Evolutionary conservation across 176 grass and related monocot genomes (phyloP), one percentile per base, ranked within the genome.

Genomic region (Cymbopogon citratus): DNA sequence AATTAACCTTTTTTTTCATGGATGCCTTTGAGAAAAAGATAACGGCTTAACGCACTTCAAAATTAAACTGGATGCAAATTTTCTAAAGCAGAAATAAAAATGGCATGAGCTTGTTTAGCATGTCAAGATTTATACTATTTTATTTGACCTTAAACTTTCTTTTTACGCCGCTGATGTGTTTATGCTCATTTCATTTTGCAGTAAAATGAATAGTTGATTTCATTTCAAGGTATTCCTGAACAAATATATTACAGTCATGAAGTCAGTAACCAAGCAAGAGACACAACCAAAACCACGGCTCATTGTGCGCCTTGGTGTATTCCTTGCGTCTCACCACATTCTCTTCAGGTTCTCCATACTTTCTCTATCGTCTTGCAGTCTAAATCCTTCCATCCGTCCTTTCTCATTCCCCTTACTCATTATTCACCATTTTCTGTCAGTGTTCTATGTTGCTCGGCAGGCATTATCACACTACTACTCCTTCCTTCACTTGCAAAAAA

Each of bases 401-500:
- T 71, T 51, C 28, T 78, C 57, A 33, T 28, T 83, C 39, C 66
- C 11, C 73, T 72, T 59, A 87, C 71, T 39, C 74, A 72, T 75
- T 26, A 9, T 41, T 79, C 51, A 29, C 49, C 52, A 21, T 71
- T 41, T 59, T 34, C 63, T 5, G 25, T n/a, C 48, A 97, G 94
- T 65, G 87, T 81, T 24, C 3, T 92, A 24, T 94, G 87, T 34
- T 94, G 89, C 25, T 39, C 74, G 29, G 85, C 87, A 39, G 94
- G 89, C 64, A 54, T 90, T 54, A 68, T 97, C 12, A 80, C 87
- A 2, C 87, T 97, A 39, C 61, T 94, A 26, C 59, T 94, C 33
- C 87, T 97, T 64, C 94, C 94, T 56, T 64, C 87, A 36, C 86
- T 97, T 80, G 88, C 95, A 16, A 97, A 97, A 85, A 92, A 92